These are phyloP conservation scores for Aaosphaeria pasadenensis DNA, from an alignment of 2,329 filamentous ascomycete genomes.

Conservation along the genomic window DNA sequence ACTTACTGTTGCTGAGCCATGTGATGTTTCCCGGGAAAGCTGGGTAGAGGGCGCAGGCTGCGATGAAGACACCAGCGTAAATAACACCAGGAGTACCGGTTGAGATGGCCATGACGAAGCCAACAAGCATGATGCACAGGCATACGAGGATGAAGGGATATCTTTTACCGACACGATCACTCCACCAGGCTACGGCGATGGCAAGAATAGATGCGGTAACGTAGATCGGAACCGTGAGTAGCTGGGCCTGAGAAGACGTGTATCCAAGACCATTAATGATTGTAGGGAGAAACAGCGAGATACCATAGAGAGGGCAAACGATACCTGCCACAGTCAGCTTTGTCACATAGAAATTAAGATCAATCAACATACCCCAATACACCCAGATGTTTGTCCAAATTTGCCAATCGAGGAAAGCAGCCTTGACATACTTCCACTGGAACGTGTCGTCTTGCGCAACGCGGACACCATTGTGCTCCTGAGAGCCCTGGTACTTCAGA, in stretches of 20 bases:
- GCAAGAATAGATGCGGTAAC: slow-evolving; percentile 35
- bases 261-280: slow-evolving; percentile 43
- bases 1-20: slow-evolving; percentile 52
- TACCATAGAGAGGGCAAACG: slow-evolving; percentile 40
- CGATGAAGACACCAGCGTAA: slow-evolving; percentile 38
- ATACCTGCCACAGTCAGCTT: slow-evolving; percentile 18
- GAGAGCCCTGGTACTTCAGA: slow-evolving; percentile 47
- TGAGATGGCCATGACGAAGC: slow-evolving; percentile 38
- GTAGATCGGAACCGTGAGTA: slow-evolving; percentile 45
- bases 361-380: slow-evolving; percentile 56
- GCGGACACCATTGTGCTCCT: slow-evolving; percentile 60
- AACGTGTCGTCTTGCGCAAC: slow-evolving; percentile 68
- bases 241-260: slow-evolving; percentile 37
- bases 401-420: slow-evolving; percentile 48
- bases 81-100: slow-evolving; percentile 30
- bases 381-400: slow-evolving; percentile 55
- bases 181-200: slow-evolving; percentile 27
- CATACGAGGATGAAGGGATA: slow-evolving; percentile 33
- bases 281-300: slow-evolving; percentile 46
- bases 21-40: slow-evolving; percentile 41
- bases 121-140: slow-evolving; percentile 30
- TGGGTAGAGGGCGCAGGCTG: slow-evolving; percentile 35
- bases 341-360: slow-evolving; percentile 27
- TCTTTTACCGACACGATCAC: slow-evolving; percentile 30
- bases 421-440: slow-evolving; percentile 55